Base-by-base conservation (phyloP, 75 land plant species). In the Pinus tabuliformis region DNA sequence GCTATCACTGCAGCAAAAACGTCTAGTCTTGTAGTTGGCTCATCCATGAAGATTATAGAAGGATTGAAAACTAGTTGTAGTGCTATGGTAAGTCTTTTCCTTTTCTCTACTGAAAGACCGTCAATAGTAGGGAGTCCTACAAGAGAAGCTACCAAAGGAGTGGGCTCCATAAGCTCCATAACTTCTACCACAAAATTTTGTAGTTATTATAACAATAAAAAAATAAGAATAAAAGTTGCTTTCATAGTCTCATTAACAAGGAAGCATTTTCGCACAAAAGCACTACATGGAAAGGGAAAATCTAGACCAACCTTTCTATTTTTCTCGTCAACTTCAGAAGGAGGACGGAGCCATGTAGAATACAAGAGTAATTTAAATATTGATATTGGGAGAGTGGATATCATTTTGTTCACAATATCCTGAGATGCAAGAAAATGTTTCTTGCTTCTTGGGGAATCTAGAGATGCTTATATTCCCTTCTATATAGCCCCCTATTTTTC, bases 341-440 rank as follows among this genome's bases (percentile, higher is more conserved):
- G 82, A 11, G 90, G 72, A 5, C 92, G 86, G 18, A 90, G 82
- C 90, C 89, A 90, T 3, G 88, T 92, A 22, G 90, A 90, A 73
- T 72, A 92, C 2, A 90, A 54, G 5, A 90, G 81, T 24, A 92
- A 89, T 72, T 92, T 92, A 73, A 78, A 78, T 33, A 92, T 87
- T 18, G 1, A 92, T 76, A 77, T 91, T 83, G 4, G 91, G 91
- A 56, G 93, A 88, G 72, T 90, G 92, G 30, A 90, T 90, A 58
- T 91, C 93, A 75, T 86, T 89, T 56, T 91, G 93, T 75, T 91
- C 93, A 62, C 93, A 91, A 80, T 91, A 91, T 3, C 93, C 93
- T 15, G 85, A 81, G 17, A 91, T 83, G 6, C 93, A 68, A 73
- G 93, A 83, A 79, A 91, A 91, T 33, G 93, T 91, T 72, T 82